Conservation (phyloP, 2,329 filamentous ascomycete genomes). For the Diaporthe australafricana region DNA sequence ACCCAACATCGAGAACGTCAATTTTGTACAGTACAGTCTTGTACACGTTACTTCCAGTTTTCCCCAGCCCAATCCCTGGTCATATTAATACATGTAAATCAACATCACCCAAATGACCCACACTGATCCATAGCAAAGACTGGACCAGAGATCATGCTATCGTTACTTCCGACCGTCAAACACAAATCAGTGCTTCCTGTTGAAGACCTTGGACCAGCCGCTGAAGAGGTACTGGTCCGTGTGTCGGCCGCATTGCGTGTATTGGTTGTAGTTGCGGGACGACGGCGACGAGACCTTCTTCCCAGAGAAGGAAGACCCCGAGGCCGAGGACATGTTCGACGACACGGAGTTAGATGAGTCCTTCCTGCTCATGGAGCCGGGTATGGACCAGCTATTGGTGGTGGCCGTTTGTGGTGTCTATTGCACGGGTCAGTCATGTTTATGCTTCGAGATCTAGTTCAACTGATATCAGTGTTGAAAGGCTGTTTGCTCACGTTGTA, state of each 20-base stretch:
- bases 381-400: neutral
- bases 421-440: neutral
- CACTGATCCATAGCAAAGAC: neutral
- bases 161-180: neutral
- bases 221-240: slow-evolving; percentile 65
- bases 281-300: slow-evolving; percentile 37
- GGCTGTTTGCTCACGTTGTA: slow-evolving; percentile 33
- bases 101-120: neutral
- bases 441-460: neutral
- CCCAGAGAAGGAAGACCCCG: slow-evolving; percentile 3
- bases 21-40: slow-evolving; percentile 4
- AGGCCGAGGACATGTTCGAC: slow-evolving; percentile 30
- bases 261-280: slow-evolving; percentile 53
- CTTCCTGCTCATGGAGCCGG: neutral
- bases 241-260: slow-evolving; percentile 67
- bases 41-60: neutral
- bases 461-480: neutral
- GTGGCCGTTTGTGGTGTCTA: slow-evolving; percentile 28
- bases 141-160: neutral
- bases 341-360: slow-evolving; percentile 25
- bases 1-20: neutral
- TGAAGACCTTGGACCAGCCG: slow-evolving; percentile 55
- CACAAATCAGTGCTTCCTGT: slow-evolving; percentile 45
- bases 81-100: neutral
- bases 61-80: neutral